phyloP scores from a whole-genome alignment of 1,284 basidiomycete species.

The Ceratobasidium sp. region DNA sequence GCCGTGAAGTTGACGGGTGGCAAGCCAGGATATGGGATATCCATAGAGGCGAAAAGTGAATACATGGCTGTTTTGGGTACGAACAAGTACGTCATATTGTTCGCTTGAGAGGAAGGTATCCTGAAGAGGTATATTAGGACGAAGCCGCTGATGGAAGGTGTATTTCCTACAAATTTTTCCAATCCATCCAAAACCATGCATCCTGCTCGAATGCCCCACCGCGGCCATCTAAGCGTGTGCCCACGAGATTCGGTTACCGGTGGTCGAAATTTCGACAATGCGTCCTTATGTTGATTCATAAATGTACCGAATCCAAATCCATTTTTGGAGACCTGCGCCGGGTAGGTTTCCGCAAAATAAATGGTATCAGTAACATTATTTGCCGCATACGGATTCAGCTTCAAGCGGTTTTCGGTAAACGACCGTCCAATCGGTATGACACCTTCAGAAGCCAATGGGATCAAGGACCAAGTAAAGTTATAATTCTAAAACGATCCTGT shows the following conservation, averaged over 20 bases:
- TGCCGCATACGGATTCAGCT: neutral
- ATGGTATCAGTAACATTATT: conserved; percentile 16
- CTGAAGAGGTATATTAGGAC: neutral
- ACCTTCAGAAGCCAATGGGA: conserved; percentile 7
- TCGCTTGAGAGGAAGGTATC: neutral
- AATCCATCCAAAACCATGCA: conserved; percentile 9
- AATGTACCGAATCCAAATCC: conserved; percentile 26
- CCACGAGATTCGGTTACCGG: neutral
- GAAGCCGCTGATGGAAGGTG: neutral
- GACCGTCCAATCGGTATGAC: conserved; percentile 14
- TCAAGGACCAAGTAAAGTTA: conserved; percentile 31
- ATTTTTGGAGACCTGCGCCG: neutral
- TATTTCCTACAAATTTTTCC: neutral
- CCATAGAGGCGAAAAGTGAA: conserved; percentile 19
- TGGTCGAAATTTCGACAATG: neutral
- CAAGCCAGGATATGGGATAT: conserved; percentile 5
- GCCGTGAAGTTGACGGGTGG: conserved; percentile 21
- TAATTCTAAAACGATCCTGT: conserved; percentile 1
- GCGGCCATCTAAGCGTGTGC: conserved; percentile 14
- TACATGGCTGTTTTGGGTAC: conserved; percentile 34
- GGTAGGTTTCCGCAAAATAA: conserved; percentile 28
- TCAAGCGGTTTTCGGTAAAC: neutral
- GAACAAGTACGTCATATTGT: conserved; percentile 27
- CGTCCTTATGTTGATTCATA: neutral
- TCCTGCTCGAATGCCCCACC: conserved; percentile 28